Conservation (phyloP, 768 basidiomycete genomes). For the Exsudoporus frostii region DNA sequence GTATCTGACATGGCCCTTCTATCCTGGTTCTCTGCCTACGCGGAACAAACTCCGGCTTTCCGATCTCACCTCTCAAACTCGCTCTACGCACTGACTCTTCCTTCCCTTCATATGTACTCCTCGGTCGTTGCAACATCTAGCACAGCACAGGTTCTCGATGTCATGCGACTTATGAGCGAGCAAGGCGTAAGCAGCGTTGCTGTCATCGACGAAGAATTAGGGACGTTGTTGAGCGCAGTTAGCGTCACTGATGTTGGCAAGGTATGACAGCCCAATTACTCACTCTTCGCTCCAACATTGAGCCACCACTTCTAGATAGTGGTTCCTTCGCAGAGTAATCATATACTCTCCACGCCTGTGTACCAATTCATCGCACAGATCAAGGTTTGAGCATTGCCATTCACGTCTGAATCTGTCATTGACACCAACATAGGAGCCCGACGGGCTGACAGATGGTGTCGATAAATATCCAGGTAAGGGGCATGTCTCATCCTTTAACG, state of each 20-base stretch:
- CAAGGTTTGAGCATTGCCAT: conserved; percentile 46
- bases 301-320: conserved; percentile 50
- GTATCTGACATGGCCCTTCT: conserved; percentile 75
- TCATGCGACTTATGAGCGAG: conserved; percentile 84
- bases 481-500: background rate
- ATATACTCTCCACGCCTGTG: conserved; percentile 65
- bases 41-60: conserved; percentile 40
- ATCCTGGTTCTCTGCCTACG: conserved; percentile 61
- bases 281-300: background rate
- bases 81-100: conserved; percentile 54
- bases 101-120: conserved; percentile 59
- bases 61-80: conserved; percentile 46
- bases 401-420: background rate
- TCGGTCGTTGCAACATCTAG: conserved; percentile 64
- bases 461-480: conserved; percentile 72
- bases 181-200: conserved; percentile 83
- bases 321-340: conserved; percentile 77
- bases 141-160: conserved; percentile 64
- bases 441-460: conserved; percentile 75
- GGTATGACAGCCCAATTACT: conserved; percentile 35
- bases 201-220: conserved; percentile 63
- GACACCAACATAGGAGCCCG: conserved; percentile 45
- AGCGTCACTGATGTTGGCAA: conserved; percentile 82
- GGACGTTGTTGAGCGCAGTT: conserved; percentile 66
- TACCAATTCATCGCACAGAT: conserved; percentile 68